Conservation (phyloP, 805 yeast species). For the Lachancea waltii region DNA sequence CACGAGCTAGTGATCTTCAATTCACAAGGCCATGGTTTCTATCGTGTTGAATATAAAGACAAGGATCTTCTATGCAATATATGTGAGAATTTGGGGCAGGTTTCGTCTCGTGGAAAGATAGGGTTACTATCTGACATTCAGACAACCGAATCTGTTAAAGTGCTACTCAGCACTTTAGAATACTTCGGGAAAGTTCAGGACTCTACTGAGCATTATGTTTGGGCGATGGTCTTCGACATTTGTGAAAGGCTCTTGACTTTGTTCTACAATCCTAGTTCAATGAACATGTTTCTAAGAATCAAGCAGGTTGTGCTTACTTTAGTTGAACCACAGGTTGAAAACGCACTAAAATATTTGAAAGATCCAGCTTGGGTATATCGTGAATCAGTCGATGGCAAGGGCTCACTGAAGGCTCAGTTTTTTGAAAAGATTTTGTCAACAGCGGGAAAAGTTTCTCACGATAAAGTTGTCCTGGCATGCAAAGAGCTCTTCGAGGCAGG, state of each 20-base stretch:
- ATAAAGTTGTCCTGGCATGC: conserved; percentile 9
- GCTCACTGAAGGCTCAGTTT: conserved; percentile 31
- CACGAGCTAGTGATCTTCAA: conserved; percentile 37
- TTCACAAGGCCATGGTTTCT: conserved; percentile 45
- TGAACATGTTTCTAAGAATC: conserved; percentile 18
- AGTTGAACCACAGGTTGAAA: conserved; percentile 45
- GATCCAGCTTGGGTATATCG: conserved; percentile 26
- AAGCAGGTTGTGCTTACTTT: conserved; percentile 25
- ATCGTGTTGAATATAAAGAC: conserved; percentile 47
- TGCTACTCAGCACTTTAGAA: conserved; percentile 23
- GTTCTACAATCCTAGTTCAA: conserved; percentile 20
- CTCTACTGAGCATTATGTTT: conserved; percentile 30
- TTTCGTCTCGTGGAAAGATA: conserved; percentile 45
- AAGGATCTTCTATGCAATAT: conserved; percentile 37
- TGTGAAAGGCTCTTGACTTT: conserved; percentile 9
- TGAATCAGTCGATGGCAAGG: conserved; percentile 21
- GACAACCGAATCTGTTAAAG: conserved; percentile 38
- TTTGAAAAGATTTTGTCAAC: conserved; percentile 10
- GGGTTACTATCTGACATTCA: conserved; percentile 53
- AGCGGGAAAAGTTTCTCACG: conserved; percentile 12
- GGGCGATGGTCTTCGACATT: conserved; percentile 35
- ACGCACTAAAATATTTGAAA: conserved; percentile 34
- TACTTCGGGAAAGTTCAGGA: conserved; percentile 6
- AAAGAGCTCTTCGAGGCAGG: conserved; percentile 5
- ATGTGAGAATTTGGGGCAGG: conserved; percentile 32